Evolutionary conservation across 148 eudicot species (phyloP).

Genomic region (Rhododendron ferrugineum): DNA sequence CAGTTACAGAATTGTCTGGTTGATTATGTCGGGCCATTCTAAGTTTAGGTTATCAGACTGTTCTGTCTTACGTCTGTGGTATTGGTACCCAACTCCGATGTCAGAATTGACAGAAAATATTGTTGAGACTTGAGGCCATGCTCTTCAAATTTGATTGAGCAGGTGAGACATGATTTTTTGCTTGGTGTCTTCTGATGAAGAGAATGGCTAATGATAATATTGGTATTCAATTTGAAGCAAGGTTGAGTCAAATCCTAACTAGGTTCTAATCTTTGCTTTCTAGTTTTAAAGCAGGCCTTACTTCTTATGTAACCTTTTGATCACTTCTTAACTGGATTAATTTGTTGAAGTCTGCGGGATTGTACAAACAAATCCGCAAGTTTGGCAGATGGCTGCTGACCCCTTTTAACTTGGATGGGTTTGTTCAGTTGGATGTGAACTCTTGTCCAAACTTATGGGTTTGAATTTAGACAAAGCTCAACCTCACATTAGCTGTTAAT

Average conservation of each 20-base stretch:
- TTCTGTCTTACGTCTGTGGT: neutral
- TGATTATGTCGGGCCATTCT: neutral
- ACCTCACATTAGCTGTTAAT: neutral
- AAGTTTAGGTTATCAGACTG: neutral
- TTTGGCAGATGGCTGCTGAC: neutral
- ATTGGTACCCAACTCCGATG: neutral
- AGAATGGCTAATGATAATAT: neutral
- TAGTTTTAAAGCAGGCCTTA: neutral
- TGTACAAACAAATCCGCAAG: neutral
- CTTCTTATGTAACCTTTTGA: neutral
- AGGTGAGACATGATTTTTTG: neutral
- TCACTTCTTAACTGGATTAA: neutral
- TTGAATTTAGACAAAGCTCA: neutral
- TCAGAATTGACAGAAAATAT: neutral
- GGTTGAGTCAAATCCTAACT: neutral
- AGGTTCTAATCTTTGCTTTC: neutral
- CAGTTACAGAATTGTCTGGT: neutral
- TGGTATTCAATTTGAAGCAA: neutral
- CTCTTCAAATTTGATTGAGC: neutral
- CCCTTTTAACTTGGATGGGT: neutral
- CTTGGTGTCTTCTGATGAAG: neutral
- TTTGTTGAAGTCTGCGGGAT: neutral
- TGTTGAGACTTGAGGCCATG: neutral
- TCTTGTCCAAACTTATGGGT: neutral
- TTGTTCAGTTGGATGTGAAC: slow-evolving; percentile 1